Evolutionary conservation across 2,329 filamentous ascomycete genomes (phyloP).

Genomic region (Talaromyces sp.): DNA sequence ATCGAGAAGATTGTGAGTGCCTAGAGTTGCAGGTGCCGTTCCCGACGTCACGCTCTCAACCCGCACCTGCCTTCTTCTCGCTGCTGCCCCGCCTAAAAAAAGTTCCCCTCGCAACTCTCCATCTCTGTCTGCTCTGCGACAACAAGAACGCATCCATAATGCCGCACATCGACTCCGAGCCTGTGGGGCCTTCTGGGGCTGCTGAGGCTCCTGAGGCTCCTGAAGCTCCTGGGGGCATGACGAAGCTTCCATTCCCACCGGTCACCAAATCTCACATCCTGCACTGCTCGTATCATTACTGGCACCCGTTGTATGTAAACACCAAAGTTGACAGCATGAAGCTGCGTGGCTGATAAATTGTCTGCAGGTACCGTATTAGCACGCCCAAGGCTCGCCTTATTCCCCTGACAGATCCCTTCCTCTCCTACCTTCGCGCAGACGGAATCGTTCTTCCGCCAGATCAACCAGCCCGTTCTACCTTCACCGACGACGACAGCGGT

Average conservation of each 20-base stretch:
- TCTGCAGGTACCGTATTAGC: constrained; percentile 65
- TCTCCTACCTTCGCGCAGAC: constrained; percentile 84
- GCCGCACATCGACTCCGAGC: constrained; percentile 3
- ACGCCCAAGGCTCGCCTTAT: constrained; percentile 85
- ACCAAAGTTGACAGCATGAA: background rate
- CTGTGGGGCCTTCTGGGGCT: constrained; percentile 5
- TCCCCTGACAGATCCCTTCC: constrained; percentile 66
- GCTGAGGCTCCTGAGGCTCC: background rate
- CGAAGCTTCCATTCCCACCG: constrained; percentile 67
- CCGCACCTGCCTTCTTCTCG: background rate
- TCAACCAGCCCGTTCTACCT: constrained; percentile 32
- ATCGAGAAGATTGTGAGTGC: background rate
- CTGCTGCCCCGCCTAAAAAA: background rate
- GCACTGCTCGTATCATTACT: constrained; percentile 89
- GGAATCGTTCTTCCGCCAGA: constrained; percentile 73
- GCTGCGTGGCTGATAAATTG: constrained; percentile 10
- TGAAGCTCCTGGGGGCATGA: constrained; percentile 12
- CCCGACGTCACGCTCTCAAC: background rate
- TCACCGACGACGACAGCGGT: constrained; percentile 46
- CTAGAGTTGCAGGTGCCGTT: background rate
- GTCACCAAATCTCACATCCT: constrained; percentile 82
- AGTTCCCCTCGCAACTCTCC: background rate
- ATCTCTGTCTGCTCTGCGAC: background rate
- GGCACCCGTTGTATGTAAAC: constrained; percentile 66
- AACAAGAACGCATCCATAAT: background rate